phyloP scores from a whole-genome alignment of 768 basidiomycete genomes.

The Polyporus arcularius region DNA sequence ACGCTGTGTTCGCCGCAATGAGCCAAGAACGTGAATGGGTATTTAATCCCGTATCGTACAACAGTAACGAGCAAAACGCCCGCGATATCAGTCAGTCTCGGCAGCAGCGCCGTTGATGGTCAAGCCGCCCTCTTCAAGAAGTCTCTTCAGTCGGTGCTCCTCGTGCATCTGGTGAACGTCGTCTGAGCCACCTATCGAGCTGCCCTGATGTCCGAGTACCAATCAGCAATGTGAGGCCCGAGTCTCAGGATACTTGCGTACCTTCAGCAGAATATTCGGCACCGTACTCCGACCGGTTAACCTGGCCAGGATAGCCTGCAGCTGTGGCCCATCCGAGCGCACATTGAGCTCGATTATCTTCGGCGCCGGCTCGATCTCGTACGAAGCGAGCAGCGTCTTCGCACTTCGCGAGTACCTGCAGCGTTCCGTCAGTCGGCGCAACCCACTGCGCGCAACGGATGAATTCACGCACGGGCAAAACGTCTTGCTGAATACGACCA shows the following conservation, averaged over 20 bases:
- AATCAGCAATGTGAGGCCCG: background rate
- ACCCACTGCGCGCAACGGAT: background rate
- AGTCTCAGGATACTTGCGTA: slow-evolving; percentile 23
- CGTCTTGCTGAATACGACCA: slow-evolving; percentile 84
- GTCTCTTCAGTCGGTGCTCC: slow-evolving; percentile 41
- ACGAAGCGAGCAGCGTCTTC: slow-evolving; percentile 61
- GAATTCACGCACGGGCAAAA: slow-evolving; percentile 66
- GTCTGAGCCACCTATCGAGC: slow-evolving; percentile 54
- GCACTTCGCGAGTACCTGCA: slow-evolving; percentile 61
- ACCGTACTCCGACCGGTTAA: slow-evolving; percentile 71
- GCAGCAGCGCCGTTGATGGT: slow-evolving; percentile 24
- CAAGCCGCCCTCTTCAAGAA: slow-evolving; percentile 53
- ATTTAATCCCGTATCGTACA: background rate
- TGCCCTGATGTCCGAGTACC: slow-evolving; percentile 17
- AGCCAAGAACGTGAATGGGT: too few species aligned
- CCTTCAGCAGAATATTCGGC: slow-evolving; percentile 71
- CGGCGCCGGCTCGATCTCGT: slow-evolving; percentile 63
- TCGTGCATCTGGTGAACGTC: slow-evolving; percentile 54
- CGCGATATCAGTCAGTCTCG: background rate
- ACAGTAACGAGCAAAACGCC: background rate
- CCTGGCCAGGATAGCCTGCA: slow-evolving; percentile 68
- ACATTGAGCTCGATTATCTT: slow-evolving; percentile 76
- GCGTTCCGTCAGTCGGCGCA: background rate
- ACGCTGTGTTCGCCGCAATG: too few species aligned
- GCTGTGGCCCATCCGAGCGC: slow-evolving; percentile 54